phyloP scores from a whole-genome alignment of 2,329 filamentous ascomycete species.

The Fusarium sambucinum region DNA sequence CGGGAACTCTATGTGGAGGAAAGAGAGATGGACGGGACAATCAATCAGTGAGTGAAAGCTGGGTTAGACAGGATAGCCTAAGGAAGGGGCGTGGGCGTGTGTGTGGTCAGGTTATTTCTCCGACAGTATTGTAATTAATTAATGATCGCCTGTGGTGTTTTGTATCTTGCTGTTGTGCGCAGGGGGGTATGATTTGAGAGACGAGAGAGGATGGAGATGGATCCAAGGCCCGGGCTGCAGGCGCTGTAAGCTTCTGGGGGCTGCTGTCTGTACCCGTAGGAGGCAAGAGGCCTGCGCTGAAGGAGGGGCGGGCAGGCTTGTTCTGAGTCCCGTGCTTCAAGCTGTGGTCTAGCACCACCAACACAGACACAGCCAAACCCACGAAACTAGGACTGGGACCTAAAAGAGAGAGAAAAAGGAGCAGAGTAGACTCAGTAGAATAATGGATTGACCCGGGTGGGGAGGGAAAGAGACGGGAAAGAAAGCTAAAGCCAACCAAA shows the following conservation, averaged over 20 bases:
- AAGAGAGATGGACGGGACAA: conserved; percentile 28
- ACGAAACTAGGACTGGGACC: conserved; percentile 17
- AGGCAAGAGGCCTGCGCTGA: conserved; percentile 10
- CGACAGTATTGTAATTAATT: conserved; percentile 39
- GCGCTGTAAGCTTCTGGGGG: too few relatives aligned
- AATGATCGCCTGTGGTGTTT: conserved; percentile 38
- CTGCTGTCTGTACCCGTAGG: background rate
- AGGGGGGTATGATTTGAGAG: conserved; percentile 22
- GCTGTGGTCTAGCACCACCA: conserved; percentile 18
- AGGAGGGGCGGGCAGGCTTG: conserved; percentile 17
- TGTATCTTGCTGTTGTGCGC: conserved; percentile 17
- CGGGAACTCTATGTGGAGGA: conserved; percentile 3
- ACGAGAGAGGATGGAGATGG: background rate
- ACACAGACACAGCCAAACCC: conserved; percentile 2
- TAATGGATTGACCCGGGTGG: background rate
- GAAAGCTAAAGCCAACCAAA: conserved; percentile 23
- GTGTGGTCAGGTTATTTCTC: conserved; percentile 41
- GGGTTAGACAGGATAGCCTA: conserved; percentile 15
- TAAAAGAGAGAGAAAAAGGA: conserved; percentile 27
- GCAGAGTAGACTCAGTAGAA: background rate
- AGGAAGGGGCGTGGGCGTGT: conserved; percentile 29
- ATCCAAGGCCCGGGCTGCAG: too few relatives aligned
- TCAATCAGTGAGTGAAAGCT: conserved; percentile 1
- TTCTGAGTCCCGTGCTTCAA: conserved; percentile 13
- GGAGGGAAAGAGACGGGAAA: conserved; percentile 26